Conservation (phyloP, 208 protist species). For the Herpetomonas samuelpessoai region DNA sequence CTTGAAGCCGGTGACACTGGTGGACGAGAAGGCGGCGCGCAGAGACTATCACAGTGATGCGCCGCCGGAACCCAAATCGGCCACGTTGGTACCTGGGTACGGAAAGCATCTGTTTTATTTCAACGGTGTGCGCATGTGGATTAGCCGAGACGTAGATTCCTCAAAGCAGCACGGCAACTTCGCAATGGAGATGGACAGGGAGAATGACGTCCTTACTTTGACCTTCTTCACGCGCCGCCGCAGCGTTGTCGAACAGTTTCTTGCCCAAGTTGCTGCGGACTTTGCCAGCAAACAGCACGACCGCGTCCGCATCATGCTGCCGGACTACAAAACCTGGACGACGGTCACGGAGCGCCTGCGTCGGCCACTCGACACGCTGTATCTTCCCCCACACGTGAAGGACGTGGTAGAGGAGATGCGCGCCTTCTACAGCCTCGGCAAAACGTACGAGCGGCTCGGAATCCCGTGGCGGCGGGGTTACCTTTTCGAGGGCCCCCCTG, state of each 20-base stretch:
- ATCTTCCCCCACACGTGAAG: conserved; percentile 45
- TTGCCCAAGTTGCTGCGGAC: conserved; percentile 48
- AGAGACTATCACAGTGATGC: background rate
- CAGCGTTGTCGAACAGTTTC: conserved; percentile 51
- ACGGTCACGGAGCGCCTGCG: conserved; percentile 58
- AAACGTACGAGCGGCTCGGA: conserved; percentile 88
- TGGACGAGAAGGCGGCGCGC: conserved; percentile 31
- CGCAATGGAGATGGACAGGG: conserved; percentile 43
- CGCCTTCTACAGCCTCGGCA: conserved; percentile 71
- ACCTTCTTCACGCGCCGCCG: conserved; percentile 66
- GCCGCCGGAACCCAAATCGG: background rate
- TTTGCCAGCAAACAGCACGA: conserved; percentile 47
- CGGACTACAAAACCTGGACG: conserved; percentile 55
- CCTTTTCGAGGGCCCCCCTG: conserved; percentile 93
- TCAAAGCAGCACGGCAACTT: conserved; percentile 51
- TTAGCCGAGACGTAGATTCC: conserved; percentile 62
- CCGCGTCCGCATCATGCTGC: conserved; percentile 67
- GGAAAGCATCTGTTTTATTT: conserved; percentile 75
- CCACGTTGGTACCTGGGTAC: conserved; percentile 73
- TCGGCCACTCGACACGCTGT: conserved; percentile 73
- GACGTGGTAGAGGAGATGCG: conserved; percentile 71
- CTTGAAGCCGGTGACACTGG: conserved; percentile 61
- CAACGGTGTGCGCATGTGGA: conserved; percentile 55
- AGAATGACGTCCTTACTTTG: conserved; percentile 74
- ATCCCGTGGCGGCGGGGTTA: conserved; percentile 95